phyloP scores from a whole-genome alignment of 768 basidiomycete genomes.

The Mycena belliarum region DNA sequence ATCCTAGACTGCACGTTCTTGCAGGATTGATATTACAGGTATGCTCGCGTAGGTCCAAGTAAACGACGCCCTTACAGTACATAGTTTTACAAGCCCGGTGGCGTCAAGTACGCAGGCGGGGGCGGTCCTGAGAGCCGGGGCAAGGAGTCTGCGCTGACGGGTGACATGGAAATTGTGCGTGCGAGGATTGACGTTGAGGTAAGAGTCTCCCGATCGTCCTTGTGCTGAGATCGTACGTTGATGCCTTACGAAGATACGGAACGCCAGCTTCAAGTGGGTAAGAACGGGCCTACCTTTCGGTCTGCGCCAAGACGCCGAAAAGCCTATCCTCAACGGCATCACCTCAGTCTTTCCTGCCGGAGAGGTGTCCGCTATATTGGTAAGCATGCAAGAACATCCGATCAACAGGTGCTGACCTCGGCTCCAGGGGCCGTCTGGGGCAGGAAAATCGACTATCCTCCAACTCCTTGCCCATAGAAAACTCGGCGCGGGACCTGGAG shows the following conservation, averaged over 20 bases:
- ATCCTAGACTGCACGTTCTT: conserved; percentile 26
- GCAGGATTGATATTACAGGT: conserved; percentile 18
- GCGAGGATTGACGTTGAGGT: conserved; percentile 22
- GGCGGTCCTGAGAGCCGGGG: conserved; percentile 4
- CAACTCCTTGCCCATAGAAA: conserved; percentile 20
- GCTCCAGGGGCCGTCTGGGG: conserved; percentile 8
- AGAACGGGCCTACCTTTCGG: conserved; percentile 17
- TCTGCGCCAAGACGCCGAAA: conserved; percentile 10
- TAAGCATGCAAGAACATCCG: background rate
- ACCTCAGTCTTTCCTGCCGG: conserved; percentile 22
- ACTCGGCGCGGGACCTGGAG: conserved; percentile 18
- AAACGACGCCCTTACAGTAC: too few species aligned
- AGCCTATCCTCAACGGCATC: conserved; percentile 19
- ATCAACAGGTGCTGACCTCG: background rate
- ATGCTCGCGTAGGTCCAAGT: background rate
- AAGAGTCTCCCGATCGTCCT: too few species aligned
- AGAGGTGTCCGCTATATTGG: conserved; percentile 21
- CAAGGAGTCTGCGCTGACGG: conserved; percentile 16
- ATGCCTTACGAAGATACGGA: conserved; percentile 5
- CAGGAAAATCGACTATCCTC: conserved; percentile 20
- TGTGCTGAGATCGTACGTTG: background rate
- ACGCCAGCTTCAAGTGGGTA: conserved; percentile 21
- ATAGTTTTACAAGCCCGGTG: conserved; percentile 20
- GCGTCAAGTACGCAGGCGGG: conserved; percentile 18
- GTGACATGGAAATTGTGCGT: conserved; percentile 21